Conservation (phyloP, 2,329 filamentous ascomycete genomes). For the Zelopaecilomyces penicillatus region DNA sequence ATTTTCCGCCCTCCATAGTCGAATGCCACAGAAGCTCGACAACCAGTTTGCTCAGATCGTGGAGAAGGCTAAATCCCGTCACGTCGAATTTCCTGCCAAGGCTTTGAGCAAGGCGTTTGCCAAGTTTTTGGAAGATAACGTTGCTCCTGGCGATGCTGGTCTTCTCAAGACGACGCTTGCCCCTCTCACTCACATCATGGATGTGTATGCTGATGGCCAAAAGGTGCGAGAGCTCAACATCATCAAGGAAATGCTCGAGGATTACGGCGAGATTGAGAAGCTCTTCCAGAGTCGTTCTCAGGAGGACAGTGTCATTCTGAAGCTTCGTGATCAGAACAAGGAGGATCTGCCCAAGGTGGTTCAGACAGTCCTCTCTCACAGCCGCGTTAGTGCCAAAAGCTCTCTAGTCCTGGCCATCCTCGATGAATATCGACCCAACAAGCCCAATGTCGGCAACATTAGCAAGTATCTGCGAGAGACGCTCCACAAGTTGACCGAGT, state of each 20-base stretch:
- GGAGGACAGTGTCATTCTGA: slow-evolving; percentile 89
- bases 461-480: slow-evolving; percentile 77
- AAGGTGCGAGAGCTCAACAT: slow-evolving; percentile 84
- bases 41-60: slow-evolving; percentile 73
- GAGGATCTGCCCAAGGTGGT: slow-evolving; percentile 81
- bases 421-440: slow-evolving; percentile 91
- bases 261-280: slow-evolving; percentile 76
- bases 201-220: slow-evolving; percentile 75
- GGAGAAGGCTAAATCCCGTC: slow-evolving; percentile 69
- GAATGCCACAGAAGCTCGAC: slow-evolving; percentile 94
- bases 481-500: slow-evolving; percentile 79
- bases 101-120: slow-evolving; percentile 72
- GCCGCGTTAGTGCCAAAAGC: slow-evolving; percentile 87
- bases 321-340: slow-evolving; percentile 92
- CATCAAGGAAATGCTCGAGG: slow-evolving; percentile 68
- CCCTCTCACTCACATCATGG: slow-evolving; percentile 70
- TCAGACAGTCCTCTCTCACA: slow-evolving; percentile 86
- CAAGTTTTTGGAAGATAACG: slow-evolving; percentile 83
- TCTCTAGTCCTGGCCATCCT: slow-evolving; percentile 85
- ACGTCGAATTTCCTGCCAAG: slow-evolving; percentile 86
- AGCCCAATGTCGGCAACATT: slow-evolving; percentile 79
- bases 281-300: slow-evolving; percentile 83
- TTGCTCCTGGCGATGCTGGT: slow-evolving; percentile 63
- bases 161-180: slow-evolving; percentile 64
- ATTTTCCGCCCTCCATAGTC: slow-evolving; percentile 90